Base-by-base conservation (phyloP, 495 filamentous ascomycete species). In the Penicillium manginii region DNA sequence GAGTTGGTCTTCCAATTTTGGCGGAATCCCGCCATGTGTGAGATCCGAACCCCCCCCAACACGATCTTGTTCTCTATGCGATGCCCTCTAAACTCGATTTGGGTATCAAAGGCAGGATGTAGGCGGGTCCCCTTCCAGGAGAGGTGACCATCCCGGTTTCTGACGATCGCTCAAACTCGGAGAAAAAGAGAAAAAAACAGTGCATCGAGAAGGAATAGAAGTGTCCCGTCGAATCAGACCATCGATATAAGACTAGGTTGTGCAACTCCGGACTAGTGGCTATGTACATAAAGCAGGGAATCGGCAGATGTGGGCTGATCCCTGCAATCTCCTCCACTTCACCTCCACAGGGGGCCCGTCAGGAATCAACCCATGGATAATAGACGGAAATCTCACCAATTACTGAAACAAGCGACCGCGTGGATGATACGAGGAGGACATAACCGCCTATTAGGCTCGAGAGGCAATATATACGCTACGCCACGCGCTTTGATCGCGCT, bases 291-390 rank as follows among this genome's bases (percentile, higher is more conserved):
- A 68, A 47, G 40, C 47, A 51, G 47, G 54, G 42, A 19, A 58
- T 52, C 54, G 51, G 51, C 35, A 61, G 22, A 54, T 54, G 50
- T 67, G 59, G 61, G 57, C 61, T 67, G 67, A 67, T 67, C 62
- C 62, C 40, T 67, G 59, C 51, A 67, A 66, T 69, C 51, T 65
- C 65, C 65, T 52, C 50, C 50, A 46, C 60, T 39, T 1, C n/a
- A 39, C 33, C 15, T 54, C 51, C 50, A 54, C 55, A 12, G 52
- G 31, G 40, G 22, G 14, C 19, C 22, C 47, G 10, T 29, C 21
- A 21, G 55, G 23, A 19, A 12, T 29, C 26, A 51, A 57, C 45
- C 42, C 46, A 52, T 51, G 35, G 54, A 32, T 23, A 8, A 9
- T 8, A 29, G 26, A 8, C 18, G 15, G 6, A 52, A 19, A 47